Conservation (phyloP, 352 stramenopile genomes). For the Globisporangium apiculatum region DNA sequence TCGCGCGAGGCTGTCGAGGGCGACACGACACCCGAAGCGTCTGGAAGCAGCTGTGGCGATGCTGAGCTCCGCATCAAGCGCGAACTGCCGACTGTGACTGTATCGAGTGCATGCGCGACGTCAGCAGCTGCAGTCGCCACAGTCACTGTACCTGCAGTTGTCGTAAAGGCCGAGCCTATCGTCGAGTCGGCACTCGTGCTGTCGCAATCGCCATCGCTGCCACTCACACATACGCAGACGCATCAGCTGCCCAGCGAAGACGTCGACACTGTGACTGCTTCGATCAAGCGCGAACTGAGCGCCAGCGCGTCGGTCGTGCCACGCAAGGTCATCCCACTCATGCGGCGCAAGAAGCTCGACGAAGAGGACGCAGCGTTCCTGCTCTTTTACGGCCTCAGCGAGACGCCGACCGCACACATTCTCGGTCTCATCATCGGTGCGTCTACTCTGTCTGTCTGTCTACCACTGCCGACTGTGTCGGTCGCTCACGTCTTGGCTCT, state of each 20-base stretch:
- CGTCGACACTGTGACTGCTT: too few species aligned
- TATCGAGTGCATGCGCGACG: too few species aligned
- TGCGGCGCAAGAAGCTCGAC: conserved; percentile 25
- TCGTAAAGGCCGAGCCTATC: background rate
- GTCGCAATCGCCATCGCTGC: background rate
- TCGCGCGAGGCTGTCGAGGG: background rate
- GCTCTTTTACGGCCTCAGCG: conserved; percentile 55
- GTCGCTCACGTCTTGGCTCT: background rate
- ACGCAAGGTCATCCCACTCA: conserved; percentile 7
- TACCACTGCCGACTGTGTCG: background rate
- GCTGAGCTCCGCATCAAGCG: conserved; percentile 6
- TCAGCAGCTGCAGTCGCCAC: too few species aligned
- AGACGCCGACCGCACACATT: conserved; percentile 35
- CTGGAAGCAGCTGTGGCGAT: conserved; percentile 8
- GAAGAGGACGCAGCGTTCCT: conserved; percentile 64
- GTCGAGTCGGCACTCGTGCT: background rate
- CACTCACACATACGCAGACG: too few species aligned
- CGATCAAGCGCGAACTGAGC: conserved; percentile 1
- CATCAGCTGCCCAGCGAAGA: background rate
- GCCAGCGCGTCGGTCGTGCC: conserved; percentile 1
- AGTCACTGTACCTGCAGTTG: background rate
- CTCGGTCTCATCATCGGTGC: conserved; percentile 54
- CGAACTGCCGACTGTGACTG: background rate
- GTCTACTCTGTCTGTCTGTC: conserved; percentile 2
- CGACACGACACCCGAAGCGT: conserved; percentile 12